Evolutionary conservation across 345 rosid genomes (phyloP).

Genomic region (Populus nigra): DNA sequence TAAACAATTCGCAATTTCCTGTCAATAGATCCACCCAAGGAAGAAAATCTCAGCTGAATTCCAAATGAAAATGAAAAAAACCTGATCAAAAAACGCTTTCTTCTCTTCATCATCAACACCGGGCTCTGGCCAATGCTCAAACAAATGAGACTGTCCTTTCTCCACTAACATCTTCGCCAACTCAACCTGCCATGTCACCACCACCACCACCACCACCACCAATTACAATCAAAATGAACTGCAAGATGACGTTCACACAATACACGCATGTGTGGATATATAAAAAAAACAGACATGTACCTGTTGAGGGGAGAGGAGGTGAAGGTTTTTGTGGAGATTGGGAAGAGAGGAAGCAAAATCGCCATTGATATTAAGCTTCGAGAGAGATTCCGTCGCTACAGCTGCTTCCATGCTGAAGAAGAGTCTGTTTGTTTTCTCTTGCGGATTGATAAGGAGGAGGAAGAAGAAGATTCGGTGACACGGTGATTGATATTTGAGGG

Average conservation of each 20-base stretch:
- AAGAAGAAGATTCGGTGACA: background rate
- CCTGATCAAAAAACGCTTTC: slow-evolving; percentile 68
- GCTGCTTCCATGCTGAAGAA: too few species aligned
- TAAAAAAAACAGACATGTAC: slow-evolving; percentile 13
- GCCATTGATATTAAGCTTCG: slow-evolving; percentile 33
- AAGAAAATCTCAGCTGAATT: background rate
- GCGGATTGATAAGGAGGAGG: background rate
- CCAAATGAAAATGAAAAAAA: slow-evolving; percentile 8
- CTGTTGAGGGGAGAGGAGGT: slow-evolving; percentile 56
- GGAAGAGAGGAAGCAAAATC: slow-evolving; percentile 54
- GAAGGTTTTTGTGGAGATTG: slow-evolving; percentile 55
- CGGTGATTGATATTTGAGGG: too few species aligned
- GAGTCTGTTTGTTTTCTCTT: too few species aligned
- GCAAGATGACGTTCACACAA: background rate
- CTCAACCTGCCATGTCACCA: slow-evolving; percentile 51
- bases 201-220: background rate
- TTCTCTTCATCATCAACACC: slow-evolving; percentile 68
- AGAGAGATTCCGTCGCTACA: slow-evolving; percentile 21
- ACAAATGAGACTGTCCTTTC: slow-evolving; percentile 71
- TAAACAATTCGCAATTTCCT: background rate
- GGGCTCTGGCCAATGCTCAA: slow-evolving; percentile 69
- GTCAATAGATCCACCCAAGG: background rate
- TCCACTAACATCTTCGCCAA: slow-evolving; percentile 69
- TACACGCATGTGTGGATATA: background rate
- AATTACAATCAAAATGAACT: background rate